Base-by-base conservation (phyloP, 163 green algal species). In the Trebouxiophyceae sp. region DNA sequence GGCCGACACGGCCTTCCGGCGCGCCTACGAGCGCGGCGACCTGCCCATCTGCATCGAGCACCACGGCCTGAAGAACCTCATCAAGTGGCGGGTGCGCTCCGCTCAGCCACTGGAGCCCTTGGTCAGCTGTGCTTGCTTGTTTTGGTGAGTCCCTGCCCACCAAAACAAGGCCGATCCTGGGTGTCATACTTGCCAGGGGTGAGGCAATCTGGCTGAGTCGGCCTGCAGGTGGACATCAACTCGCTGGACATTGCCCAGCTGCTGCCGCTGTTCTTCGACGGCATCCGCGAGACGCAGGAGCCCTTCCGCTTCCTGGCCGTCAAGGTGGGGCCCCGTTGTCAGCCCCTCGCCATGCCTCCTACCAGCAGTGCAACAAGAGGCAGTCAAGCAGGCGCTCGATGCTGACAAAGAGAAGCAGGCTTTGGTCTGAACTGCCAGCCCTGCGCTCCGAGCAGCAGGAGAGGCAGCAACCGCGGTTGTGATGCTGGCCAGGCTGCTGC, bases 241-340 rank as follows among this genome's bases (percentile, higher is more conserved):
- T 90, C 91, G 78, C 81, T 96, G 27, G 89, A 96, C 76, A 71
- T 96, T 95, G n/a, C n/a, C n/a, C n/a, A n/a, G n/a, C n/a, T n/a
- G 75, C 81, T 96, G 44, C 89, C 89, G 59, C 93, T 96, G 71
- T 95, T 96, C 77, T 93, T 95, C 61, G 87, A 95, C 66, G 89
- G 89, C 64, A 88, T 96, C 65, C 79, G 87, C 1, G 89, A 96
- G 62, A 91, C 82, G 47, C 81, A 92, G 69, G 82, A 93, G 54
- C 86, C 86, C 8, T 90, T 85, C 74, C 69, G 80, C 28, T 93
- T 93, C 76, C 66, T 92, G 54, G 78, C 85, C n/a, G 80, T 89
- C 47, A 89, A 89, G 72, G 33, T 65, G 4, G 58, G 32, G 39
- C 39, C 8, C n/a, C n/a, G n/a, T n/a, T n/a, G n/a, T n/a, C n/a